Evolutionary conservation across 169 alveolate species (phyloP), one percentile per base, ranked within the genome.

Genomic region (Plasmodium coatneyi): DNA sequence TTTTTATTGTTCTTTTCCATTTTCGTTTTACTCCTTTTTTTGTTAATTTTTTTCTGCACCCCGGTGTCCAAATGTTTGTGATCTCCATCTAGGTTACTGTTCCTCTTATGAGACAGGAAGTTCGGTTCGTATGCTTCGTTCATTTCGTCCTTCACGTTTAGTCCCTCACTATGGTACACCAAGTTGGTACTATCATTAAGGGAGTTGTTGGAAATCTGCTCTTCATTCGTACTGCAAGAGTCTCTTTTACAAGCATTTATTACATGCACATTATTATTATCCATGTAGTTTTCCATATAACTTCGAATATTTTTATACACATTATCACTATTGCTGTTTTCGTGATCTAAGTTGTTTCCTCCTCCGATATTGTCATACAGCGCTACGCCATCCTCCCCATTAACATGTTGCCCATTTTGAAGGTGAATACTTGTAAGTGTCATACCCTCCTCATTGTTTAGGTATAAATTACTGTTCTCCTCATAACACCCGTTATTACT

Each of bases 1-100:
- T 41, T 76, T 87, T 87, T 87, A 60, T 43, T 87, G 41, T 60
- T 54, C 71, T 70, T 87, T 87, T 87, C 93, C 83, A 39, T 25
- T 43, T 78, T 87, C 52, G 66, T 54, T 78, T 87, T 87, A 78
- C 39, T 87, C 71, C 89, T 52, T 79, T 87, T 87, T 87, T 87
- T 87, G 32, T 39, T 87, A 36, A 60, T 78, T 43, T 87, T 87
- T 66, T 87, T 87, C 74, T 78, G 86, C 49, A 87, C 93, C 28
- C 89, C 81, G 1, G 82, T 41, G 39, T 71, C 87, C 30, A 80
- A 34, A 54, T 71, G 71, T 79, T 87, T 87, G 14, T 87, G 28
- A 34, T 87, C 70, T 12, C 30, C 60, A 78, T 60, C 87, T 14
- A 80, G 25, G 28, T n/a, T n/a, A n/a, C 6, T 56, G 54, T 60